These are phyloP conservation scores for Podospora comata DNA, from an alignment of 495 filamentous ascomycete genomes.

Conservation along the genomic window DNA sequence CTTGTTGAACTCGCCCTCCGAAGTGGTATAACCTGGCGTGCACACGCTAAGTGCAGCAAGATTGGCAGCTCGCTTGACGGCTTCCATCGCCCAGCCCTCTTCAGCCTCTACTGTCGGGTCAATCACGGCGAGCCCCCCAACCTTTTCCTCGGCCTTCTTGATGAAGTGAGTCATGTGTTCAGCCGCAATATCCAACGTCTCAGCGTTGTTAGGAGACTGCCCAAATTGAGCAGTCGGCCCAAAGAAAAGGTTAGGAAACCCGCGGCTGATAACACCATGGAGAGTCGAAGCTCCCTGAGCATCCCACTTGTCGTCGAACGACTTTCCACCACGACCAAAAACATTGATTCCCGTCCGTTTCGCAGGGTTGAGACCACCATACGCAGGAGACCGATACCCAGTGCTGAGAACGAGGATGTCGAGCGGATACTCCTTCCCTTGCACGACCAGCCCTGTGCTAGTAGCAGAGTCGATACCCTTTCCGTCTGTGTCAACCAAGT, in stretches of 20 bases:
- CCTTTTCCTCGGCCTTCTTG: constrained; percentile 37
- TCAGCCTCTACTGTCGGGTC: constrained; percentile 44
- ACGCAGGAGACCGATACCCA: constrained; percentile 40
- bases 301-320: constrained; percentile 45
- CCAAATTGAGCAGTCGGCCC: constrained; percentile 40
- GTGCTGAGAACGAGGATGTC: constrained; percentile 52
- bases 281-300: constrained; percentile 39
- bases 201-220: constrained; percentile 41
- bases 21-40: constrained; percentile 57
- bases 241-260: constrained; percentile 57
- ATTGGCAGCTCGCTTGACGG: constrained; percentile 39
- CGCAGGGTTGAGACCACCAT: constrained; percentile 33
- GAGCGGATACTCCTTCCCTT: constrained; percentile 39
- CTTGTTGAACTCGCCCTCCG: constrained; percentile 38
- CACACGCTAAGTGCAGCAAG: constrained; percentile 45
- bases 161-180: constrained; percentile 48
- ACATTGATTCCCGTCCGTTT: constrained; percentile 39
- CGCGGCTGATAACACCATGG: constrained; percentile 44
- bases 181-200: constrained; percentile 39
- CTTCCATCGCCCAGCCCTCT: constrained; percentile 47
- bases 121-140: constrained; percentile 32
- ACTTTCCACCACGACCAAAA: constrained; percentile 40
- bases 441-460: constrained; percentile 36
- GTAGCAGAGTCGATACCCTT: constrained; percentile 46
- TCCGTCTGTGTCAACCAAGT: constrained; percentile 55